These are phyloP conservation scores for Sphaerosporella brunnea DNA, from an alignment of 495 filamentous ascomycete genomes.

Conservation along the genomic window DNA sequence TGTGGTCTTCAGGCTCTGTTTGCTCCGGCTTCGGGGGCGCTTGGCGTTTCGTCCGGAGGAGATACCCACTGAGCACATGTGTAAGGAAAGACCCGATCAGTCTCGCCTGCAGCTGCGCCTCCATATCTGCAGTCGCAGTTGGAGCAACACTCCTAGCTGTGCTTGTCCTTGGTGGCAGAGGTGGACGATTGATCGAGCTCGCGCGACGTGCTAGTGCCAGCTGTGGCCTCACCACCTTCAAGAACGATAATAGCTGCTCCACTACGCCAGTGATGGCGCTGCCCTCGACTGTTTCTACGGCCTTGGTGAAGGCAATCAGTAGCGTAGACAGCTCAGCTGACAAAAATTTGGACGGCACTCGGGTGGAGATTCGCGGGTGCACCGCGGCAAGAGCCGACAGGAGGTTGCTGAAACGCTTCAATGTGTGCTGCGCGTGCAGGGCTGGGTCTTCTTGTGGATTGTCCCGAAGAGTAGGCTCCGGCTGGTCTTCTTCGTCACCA, in stretches of 20 bases:
- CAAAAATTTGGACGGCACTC: constrained; percentile 80
- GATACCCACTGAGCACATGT: constrained; percentile 66
- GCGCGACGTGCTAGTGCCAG: constrained; percentile 12
- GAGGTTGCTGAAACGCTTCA: constrained; percentile 51
- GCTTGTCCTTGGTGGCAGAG: constrained; percentile 20
- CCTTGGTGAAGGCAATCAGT: constrained; percentile 24
- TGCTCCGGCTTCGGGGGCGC: constrained; percentile 2
- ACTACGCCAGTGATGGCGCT: constrained; percentile 17
- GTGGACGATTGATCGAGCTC: constrained; percentile 13
- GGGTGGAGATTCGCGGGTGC: constrained; percentile 73
- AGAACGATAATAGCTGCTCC: constrained; percentile 16
- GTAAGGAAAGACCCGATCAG: constrained; percentile 74
- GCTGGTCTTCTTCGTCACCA: constrained; percentile 19
- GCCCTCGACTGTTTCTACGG: constrained; percentile 17
- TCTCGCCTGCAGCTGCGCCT: constrained; percentile 47
- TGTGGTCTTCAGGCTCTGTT: background rate
- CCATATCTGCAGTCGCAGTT: constrained; percentile 45
- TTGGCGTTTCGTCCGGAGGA: constrained; percentile 29
- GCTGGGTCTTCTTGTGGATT: constrained; percentile 20
- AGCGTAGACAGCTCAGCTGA: constrained; percentile 52
- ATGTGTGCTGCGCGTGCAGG: constrained; percentile 13
- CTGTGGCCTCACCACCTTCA: constrained; percentile 17
- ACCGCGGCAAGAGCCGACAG: constrained; percentile 68
- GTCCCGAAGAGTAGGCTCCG: constrained; percentile 6
- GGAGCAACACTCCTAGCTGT: constrained; percentile 17